Percentiles rank a stretch among this genome's conserved stretches.
Conservation (phyloP, 768 basidiomycete species). For the Termitomyces sp. region DNA sequence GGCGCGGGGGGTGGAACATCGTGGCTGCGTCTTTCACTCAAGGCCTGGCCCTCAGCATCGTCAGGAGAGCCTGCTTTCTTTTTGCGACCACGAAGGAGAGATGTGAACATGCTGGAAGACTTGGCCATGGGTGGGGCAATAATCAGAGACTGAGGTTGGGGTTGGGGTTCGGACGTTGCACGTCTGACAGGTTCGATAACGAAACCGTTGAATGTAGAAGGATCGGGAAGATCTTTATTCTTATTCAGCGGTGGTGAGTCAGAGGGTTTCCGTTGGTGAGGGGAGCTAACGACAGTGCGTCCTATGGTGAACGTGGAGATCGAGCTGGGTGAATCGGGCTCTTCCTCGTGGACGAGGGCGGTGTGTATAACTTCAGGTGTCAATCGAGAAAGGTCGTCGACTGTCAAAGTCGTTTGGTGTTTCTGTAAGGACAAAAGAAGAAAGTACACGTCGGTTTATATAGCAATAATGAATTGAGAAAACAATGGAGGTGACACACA, state of each 20-base stretch:
- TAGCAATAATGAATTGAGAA: conserved; percentile 11
- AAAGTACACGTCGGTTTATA: conserved; percentile 5
- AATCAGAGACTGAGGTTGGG: conserved; percentile 14
- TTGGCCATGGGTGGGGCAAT: conserved; percentile 20
- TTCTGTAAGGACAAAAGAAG: conserved; percentile 24
- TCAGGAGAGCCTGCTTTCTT: conserved; percentile 23
- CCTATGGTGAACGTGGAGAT: conserved; percentile 11
- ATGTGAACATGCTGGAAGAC: conserved; percentile 25
- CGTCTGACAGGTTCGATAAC: conserved; percentile 22
- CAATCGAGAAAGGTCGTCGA: conserved; percentile 39
- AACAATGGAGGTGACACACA: conserved; percentile 21
- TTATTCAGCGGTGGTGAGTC: conserved; percentile 8
- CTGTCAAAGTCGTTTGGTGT: conserved; percentile 40
- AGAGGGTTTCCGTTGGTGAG: conserved; percentile 1
- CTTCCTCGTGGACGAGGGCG: conserved; percentile 23
- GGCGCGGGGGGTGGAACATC: conserved; percentile 41
- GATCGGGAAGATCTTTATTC: conserved; percentile 16
- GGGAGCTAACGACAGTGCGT: conserved; percentile 3
- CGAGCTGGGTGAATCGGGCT: conserved; percentile 19
- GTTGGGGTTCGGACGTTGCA: conserved; percentile 29
- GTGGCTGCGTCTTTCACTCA: conserved; percentile 18
- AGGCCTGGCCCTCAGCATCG: conserved; percentile 12
- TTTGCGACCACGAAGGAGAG: conserved; percentile 37
- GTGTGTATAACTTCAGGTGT: conserved; percentile 34
- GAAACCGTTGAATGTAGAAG: conserved; percentile 13